Percentiles rank a stretch among this genome's conserved stretches.
Evolutionary conservation across 192 early-diverging fungal genomes (phyloP).

Genomic region (Chytriomyces sp.): DNA sequence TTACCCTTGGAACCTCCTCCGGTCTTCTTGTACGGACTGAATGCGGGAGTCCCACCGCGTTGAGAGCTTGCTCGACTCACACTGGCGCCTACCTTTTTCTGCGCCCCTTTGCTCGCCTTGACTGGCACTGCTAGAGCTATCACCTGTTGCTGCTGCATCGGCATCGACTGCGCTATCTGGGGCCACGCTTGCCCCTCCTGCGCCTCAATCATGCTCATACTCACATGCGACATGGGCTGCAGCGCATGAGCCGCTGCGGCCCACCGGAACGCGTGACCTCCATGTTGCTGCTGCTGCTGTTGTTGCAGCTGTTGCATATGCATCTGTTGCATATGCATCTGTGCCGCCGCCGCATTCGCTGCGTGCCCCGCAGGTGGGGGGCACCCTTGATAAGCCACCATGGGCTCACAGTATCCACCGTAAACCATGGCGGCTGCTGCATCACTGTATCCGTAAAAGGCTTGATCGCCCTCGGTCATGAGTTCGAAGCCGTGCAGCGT

Average conservation of each 20-base stretch:
- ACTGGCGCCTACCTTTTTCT: neutral
- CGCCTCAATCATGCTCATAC: slow-evolving; percentile 19
- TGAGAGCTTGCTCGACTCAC: neutral
- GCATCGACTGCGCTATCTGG: neutral
- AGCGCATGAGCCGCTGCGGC: neutral
- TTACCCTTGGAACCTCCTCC: neutral
- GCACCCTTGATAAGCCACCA: neutral
- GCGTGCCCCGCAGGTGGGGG: neutral
- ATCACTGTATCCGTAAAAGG: slow-evolving; percentile 5
- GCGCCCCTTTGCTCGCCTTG: no score
- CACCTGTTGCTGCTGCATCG: neutral
- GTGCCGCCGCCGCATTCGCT: neutral
- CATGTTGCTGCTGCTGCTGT: slow-evolving; percentile 3
- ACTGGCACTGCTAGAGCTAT: neutral
- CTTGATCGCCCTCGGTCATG: slow-evolving; percentile 16
- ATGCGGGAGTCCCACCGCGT: neutral
- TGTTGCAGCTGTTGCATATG: neutral
- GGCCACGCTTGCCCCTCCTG: neutral
- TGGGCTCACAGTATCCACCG: neutral
- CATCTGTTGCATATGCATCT: neutral
- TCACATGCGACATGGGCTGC: neutral
- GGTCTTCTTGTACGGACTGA: slow-evolving; percentile 21
- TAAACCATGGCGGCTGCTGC: neutral
- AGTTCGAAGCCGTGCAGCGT: slow-evolving; percentile 12
- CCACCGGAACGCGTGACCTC: slow-evolving; percentile 8